phyloP scores from a whole-genome alignment of 768 basidiomycete genomes.

The Hygrocybe coccinea region DNA sequence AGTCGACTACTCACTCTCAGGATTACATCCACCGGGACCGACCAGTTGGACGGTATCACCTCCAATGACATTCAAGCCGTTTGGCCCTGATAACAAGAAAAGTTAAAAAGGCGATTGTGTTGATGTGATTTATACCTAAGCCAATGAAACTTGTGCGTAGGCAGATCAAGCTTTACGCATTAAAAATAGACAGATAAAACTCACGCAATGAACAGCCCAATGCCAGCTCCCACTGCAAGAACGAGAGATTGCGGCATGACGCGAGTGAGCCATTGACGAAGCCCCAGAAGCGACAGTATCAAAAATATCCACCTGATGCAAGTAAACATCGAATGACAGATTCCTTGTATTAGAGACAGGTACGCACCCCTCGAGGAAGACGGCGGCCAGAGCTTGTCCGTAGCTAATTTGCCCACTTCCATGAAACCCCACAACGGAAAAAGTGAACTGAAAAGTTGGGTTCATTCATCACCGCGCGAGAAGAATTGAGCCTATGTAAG shows the following conservation, averaged over 20 bases:
- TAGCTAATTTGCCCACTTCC: conserved; percentile 71
- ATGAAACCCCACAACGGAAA: conserved; percentile 83
- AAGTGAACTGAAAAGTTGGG: conserved; percentile 57
- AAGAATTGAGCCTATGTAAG: background rate
- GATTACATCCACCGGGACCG: conserved; percentile 67
- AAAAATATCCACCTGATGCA: conserved; percentile 71
- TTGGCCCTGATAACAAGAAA: conserved; percentile 40
- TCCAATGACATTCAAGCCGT: conserved; percentile 71
- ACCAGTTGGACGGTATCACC: conserved; percentile 68
- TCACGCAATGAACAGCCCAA: conserved; percentile 82
- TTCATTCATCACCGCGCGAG: background rate
- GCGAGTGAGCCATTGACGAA: conserved; percentile 86
- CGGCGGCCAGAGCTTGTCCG: conserved; percentile 74
- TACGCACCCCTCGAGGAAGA: conserved; percentile 80
- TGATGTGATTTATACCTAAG: conserved; percentile 41
- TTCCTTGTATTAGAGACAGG: background rate
- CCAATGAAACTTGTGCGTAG: conserved; percentile 58
- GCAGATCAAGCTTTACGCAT: conserved; percentile 2
- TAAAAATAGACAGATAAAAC: conserved; percentile 23
- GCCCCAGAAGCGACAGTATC: conserved; percentile 69
- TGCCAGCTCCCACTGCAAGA: conserved; percentile 79
- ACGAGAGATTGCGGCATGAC: conserved; percentile 86
- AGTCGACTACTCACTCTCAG: conserved; percentile 36
- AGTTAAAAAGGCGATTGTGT: background rate
- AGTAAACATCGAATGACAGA: background rate